Percentiles rank a stretch among this genome's conserved stretches.
phyloP scores from a whole-genome alignment of 2,329 filamentous ascomycete genomes.

The Colletotrichum karsti region DNA sequence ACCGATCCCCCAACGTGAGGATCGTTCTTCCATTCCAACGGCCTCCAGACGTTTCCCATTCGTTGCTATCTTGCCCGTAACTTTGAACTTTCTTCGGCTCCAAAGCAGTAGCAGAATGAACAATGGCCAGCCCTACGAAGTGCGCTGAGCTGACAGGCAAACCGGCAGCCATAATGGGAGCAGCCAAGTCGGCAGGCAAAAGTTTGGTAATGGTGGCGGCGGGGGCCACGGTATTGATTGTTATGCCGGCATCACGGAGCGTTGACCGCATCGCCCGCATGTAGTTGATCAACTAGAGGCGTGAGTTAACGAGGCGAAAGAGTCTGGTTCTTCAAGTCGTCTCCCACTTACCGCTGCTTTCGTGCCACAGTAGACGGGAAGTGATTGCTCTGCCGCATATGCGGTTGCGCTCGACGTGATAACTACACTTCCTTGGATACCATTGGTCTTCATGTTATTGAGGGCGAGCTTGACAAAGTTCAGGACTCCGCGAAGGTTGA shows the following conservation, averaged over 20 bases:
- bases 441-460: conserved; percentile 34
- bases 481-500: conserved; percentile 41
- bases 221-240: conserved; percentile 47
- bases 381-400: conserved; percentile 44
- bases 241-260: conserved; percentile 37
- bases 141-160: conserved; percentile 42
- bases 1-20: background rate
- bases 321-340: background rate
- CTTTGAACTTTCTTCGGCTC: background rate
- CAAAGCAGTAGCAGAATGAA: conserved; percentile 43
- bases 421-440: conserved; percentile 43
- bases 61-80: background rate
- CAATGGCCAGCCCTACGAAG: conserved; percentile 43
- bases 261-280: conserved; percentile 41
- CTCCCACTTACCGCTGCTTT: conserved; percentile 23
- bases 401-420: conserved; percentile 46
- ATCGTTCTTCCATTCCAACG: background rate
- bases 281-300: conserved; percentile 32
- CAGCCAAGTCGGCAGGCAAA: conserved; percentile 39
- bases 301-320: background rate
- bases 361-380: conserved; percentile 41
- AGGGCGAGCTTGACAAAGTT: conserved; percentile 44
- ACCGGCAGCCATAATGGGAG: conserved; percentile 36
- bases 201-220: conserved; percentile 42
- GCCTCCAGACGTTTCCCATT: background rate